Evolutionary conservation across 331 rosid genomes (phyloP).

Genomic region (Acacia concinna): DNA sequence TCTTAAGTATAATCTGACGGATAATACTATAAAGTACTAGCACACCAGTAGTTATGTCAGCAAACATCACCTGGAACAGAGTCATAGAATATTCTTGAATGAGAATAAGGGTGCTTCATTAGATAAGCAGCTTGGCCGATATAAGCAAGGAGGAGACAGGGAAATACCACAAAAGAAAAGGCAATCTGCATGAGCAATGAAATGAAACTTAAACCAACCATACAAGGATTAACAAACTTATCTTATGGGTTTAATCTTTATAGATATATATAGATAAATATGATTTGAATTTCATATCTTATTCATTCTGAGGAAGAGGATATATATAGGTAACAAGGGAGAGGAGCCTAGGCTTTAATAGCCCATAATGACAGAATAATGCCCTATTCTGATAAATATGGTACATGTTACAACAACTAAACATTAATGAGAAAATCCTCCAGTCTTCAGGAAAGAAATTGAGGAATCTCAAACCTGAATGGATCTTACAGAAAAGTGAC

Average conservation of each 20-base stretch:
- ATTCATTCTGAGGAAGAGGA: background rate
- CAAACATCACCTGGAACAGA: conserved; percentile 85
- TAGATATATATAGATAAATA: background rate
- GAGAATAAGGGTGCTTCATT: conserved; percentile 51
- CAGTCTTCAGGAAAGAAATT: background rate
- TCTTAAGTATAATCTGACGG: conserved; percentile 21
- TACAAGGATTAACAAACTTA: conserved; percentile 3
- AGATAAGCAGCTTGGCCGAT: conserved; percentile 98
- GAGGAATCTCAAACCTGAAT: conserved; percentile 27
- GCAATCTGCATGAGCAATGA: conserved; percentile 64
- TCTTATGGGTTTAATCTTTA: background rate
- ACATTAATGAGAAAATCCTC: background rate
- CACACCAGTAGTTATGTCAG: conserved; percentile 21
- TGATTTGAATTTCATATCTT: background rate
- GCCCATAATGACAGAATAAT: background rate
- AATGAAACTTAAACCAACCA: conserved; percentile 6
- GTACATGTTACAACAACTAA: background rate
- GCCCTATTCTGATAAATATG: background rate
- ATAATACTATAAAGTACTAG: background rate
- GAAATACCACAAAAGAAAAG: conserved; percentile 85
- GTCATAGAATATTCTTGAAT: conserved; percentile 66
- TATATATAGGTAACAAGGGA: too few relatives aligned
- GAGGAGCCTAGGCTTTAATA: background rate
- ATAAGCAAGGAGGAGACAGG: conserved; percentile 95
- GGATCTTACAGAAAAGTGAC: conserved; percentile 82